A percentile compares a stretch with the other conserved stretches of the same genome.
These are phyloP conservation scores for Rhodomyrtus psidioides DNA, from an alignment of 441 rosid species.

Conservation along the genomic window DNA sequence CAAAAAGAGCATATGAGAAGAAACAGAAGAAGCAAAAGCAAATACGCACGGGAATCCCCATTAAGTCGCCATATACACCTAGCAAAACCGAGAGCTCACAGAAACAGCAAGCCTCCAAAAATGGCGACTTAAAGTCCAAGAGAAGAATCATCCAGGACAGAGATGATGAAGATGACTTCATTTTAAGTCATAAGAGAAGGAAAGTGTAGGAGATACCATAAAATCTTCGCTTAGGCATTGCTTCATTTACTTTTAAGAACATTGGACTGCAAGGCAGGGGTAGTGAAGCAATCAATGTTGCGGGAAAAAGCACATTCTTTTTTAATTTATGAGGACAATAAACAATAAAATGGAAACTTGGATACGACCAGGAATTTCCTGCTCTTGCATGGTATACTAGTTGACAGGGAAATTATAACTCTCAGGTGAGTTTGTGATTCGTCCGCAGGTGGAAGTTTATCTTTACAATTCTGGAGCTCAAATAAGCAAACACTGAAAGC, in stretches of 20 bases:
- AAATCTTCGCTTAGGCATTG: conserved; percentile 7
- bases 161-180: conserved; percentile 34
- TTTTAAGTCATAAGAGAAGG: conserved; percentile 60
- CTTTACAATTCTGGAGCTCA: neutral
- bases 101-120: conserved; percentile 45
- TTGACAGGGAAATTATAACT: neutral
- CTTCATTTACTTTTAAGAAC: conserved; percentile 1
- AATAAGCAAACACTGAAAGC: neutral
- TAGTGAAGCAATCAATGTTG: neutral
- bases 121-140: conserved; percentile 55
- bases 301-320: neutral
- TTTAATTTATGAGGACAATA: neutral
- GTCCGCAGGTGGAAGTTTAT: neutral
- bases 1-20: conserved; percentile 70
- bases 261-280: neutral
- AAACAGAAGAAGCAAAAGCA: conserved; percentile 84
- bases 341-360: neutral
- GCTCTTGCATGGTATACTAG: neutral
- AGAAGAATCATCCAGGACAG: conserved; percentile 38
- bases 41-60: conserved; percentile 54
- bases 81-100: conserved; percentile 59
- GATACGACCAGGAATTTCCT: neutral
- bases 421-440: neutral
- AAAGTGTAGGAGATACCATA: conserved; percentile 37
- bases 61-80: conserved; percentile 35